Evolutionary conservation across 2,329 filamentous ascomycete genomes (phyloP).

Genomic region (Colletotrichum sp.): DNA sequence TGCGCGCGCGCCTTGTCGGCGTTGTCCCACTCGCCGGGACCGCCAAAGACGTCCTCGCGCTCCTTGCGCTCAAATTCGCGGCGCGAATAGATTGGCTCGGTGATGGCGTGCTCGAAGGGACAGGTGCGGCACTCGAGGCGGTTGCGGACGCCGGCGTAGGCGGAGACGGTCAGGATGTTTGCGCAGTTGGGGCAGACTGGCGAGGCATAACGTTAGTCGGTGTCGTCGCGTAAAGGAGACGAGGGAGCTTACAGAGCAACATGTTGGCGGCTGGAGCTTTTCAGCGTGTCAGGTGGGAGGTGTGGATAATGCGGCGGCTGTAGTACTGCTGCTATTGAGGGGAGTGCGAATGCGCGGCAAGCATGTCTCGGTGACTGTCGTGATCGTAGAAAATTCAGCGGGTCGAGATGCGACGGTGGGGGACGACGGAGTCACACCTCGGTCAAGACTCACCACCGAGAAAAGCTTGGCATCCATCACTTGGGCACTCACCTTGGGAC

Average conservation of each 20-base stretch:
- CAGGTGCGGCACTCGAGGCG: constrained; percentile 95
- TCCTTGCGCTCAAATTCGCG: constrained; percentile 87
- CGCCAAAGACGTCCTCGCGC: constrained; percentile 88
- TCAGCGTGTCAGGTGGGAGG: not conserved
- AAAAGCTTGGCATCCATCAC: not conserved
- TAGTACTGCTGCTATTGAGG: too few relatives aligned
- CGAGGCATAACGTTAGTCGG: constrained; percentile 12
- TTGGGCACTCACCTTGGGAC: not conserved
- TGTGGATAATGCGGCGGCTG: not conserved
- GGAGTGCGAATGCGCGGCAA: not conserved
- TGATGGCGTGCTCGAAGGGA: constrained; percentile 87
- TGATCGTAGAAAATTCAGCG: constrained; percentile 17
- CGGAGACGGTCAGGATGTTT: constrained; percentile 80
- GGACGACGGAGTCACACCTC: not conserved
- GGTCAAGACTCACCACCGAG: not conserved
- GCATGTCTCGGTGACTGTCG: not conserved
- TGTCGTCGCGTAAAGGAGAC: not conserved
- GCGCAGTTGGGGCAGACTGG: constrained; percentile 83
- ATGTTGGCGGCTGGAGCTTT: constrained; percentile 45
- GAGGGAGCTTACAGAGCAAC: constrained; percentile 65
- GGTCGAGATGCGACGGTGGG: constrained; percentile 17
- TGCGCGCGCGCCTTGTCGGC: constrained; percentile 84
- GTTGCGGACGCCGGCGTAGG: constrained; percentile 66
- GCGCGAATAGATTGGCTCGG: constrained; percentile 79
- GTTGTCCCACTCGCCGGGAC: constrained; percentile 87